Evolutionary conservation across 495 filamentous ascomycete species (phyloP), one percentile per base, ranked within the genome.

Genomic region (Astrothelium subdiscretum): DNA sequence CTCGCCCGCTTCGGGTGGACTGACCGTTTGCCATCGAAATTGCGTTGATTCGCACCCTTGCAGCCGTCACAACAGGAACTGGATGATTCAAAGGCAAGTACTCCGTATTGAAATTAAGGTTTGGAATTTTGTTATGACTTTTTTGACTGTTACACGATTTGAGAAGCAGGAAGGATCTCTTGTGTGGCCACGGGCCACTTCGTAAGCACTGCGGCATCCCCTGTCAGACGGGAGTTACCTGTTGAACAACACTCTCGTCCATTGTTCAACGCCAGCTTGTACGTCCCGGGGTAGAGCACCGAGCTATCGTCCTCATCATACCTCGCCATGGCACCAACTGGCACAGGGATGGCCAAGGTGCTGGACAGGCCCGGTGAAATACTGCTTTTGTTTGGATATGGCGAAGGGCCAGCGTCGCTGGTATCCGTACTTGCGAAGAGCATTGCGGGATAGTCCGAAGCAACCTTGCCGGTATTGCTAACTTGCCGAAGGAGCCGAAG

Each of bases 231-330:
- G n/a, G n/a, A 58, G 68, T 71, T 58, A 83, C 81, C 20, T 65
- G 72, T 31, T 68, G 62, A 29, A 62, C 71, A 26, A 68, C 71
- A 48, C 73, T 67, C 4, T 71, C 74, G 69, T 65, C n/a, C 59
- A 32, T 62, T 71, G 52, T 90, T 86, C 58, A 90, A 63, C 32
- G 78, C 70, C 63, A 90, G 27, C 24, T 75, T 77, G 68, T 90
- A 89, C 0, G 71, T 75, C 1, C 87, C 87, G 0, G 87, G 86
- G 67, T 86, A 89, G 40, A 90, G 60, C 26, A 86, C 73, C 26
- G 75, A 77, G 67, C 87, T 81, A 1, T 86, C 87, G 4, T 63
- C 66, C 32, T 77, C 77, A 65, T 88, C 81, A 0, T 78, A 76
- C 3, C 87, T 74, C 1, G 84, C 81, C 22, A 90, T 65, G 42